Evolutionary conservation across 78 protist genomes (phyloP).

Genomic region (Dictyostelium discoideum): dicty_2.7 NC_007089.4:5942501-5943000

Average conservation of each 20-base stretch:
- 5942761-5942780: neutral
- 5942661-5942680: neutral
- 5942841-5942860: neutral
- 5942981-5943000: neutral
- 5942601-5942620: neutral
- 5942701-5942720: neutral
- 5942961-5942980: neutral
- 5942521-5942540: neutral
- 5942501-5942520: slow-evolving; percentile 8
- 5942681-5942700: neutral
- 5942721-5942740: neutral
- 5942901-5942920: neutral
- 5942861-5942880: neutral
- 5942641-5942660: neutral
- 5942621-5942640: neutral
- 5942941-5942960: neutral
- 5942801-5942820: neutral
- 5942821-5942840: neutral
- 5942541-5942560: neutral
- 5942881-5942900: neutral
- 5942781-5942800: neutral
- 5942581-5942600: neutral
- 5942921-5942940: neutral
- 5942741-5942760: neutral
- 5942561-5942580: neutral